Evolutionary conservation across 148 eudicot species (phyloP).

Genomic region (Rhododendron kiyosumense): DNA sequence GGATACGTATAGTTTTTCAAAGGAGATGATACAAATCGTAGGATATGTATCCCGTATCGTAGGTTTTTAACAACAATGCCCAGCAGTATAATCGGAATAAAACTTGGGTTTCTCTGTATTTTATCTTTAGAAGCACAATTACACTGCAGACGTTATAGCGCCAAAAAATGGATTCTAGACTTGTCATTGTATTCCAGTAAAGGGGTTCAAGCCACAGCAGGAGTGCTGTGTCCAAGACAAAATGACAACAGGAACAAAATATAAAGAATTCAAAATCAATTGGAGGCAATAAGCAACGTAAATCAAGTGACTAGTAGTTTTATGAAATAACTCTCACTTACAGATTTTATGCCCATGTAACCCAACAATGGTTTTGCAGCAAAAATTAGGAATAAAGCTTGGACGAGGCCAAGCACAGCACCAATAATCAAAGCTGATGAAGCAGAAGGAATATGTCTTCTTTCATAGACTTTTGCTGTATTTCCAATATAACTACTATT

Average conservation of each 20-base stretch:
- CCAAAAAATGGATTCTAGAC: background rate
- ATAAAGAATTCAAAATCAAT: background rate
- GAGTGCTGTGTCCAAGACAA: background rate
- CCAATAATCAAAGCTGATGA: slow-evolving; percentile 36
- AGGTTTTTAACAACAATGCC: background rate
- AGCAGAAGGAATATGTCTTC: slow-evolving; percentile 32
- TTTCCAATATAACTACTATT: background rate
- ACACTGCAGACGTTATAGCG: background rate
- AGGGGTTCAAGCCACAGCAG: background rate
- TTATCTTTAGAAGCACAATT: background rate
- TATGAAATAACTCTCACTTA: slow-evolving; percentile 13
- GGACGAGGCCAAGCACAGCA: slow-evolving; percentile 27
- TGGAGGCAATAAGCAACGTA: background rate
- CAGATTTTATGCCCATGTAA: slow-evolving; percentile 32
- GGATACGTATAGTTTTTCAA: background rate
- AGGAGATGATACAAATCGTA: background rate
- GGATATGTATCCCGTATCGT: background rate
- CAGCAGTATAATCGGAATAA: background rate
- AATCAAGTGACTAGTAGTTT: background rate
- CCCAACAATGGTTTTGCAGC: slow-evolving; percentile 23
- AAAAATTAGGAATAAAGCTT: slow-evolving; percentile 29
- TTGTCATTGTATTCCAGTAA: background rate
- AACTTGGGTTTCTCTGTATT: background rate
- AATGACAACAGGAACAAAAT: background rate
- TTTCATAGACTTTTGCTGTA: slow-evolving; percentile 10